Conservation (phyloP, 192 early-diverging fungal genomes). For the Borealophlyctis nickersoniae region DNA sequence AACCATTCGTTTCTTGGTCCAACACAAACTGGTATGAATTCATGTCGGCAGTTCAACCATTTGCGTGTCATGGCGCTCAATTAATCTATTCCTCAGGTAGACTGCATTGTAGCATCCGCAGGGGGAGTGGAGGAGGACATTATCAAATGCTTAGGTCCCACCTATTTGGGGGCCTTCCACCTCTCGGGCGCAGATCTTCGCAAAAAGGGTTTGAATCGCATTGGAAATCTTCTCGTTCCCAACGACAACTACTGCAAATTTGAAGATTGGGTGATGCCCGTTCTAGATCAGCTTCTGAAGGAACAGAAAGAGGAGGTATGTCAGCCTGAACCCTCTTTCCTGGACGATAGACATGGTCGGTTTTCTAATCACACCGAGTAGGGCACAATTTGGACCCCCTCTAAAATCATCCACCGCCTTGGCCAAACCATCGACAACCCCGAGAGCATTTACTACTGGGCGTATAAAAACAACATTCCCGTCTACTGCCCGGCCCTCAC, state of each 20-base stretch:
- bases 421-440: conserved; percentile 88
- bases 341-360: too few relatives aligned
- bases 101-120: conserved; percentile 87
- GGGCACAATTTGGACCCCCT: conserved; percentile 86
- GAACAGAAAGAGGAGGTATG: conserved; percentile 89
- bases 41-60: too few relatives aligned
- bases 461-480: conserved; percentile 95
- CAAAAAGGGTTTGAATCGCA: conserved; percentile 88
- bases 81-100: conserved; percentile 48
- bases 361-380: too few relatives aligned
- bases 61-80: too few relatives aligned
- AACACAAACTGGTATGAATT: conserved; percentile 78
- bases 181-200: conserved; percentile 77
- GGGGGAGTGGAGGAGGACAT: conserved; percentile 98
- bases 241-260: conserved; percentile 99
- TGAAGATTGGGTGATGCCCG: conserved; percentile 97
- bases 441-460: conserved; percentile 95
- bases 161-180: conserved; percentile 79
- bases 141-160: conserved; percentile 92
- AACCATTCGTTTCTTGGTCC: conserved; percentile 81
- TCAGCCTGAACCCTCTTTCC: too few relatives aligned
- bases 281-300: conserved; percentile 86
- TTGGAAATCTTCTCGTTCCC: conserved; percentile 95
- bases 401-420: conserved; percentile 80
- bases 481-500: conserved; percentile 97